Conservation (phyloP, 305 asterid genomes). For the Ilex paraguariensis region DNA sequence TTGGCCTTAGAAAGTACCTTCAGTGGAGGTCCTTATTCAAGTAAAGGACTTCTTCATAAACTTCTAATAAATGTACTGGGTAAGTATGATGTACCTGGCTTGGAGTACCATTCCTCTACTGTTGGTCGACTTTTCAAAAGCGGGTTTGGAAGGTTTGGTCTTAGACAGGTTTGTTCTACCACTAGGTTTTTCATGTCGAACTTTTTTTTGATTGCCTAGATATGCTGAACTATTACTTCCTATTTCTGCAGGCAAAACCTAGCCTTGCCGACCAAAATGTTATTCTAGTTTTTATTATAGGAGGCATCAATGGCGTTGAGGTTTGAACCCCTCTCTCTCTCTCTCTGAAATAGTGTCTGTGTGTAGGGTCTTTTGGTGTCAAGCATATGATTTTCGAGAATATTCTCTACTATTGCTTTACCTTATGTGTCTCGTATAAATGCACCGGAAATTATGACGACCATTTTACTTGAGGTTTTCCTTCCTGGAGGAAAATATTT, state of each 20-base stretch:
- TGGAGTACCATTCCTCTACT: slow-evolving; percentile 92
- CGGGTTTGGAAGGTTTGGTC: slow-evolving; percentile 97
- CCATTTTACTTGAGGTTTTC: neutral
- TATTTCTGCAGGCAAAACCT: slow-evolving; percentile 67
- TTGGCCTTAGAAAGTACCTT: slow-evolving; percentile 42
- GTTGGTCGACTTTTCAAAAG: slow-evolving; percentile 97
- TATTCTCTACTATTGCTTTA: neutral
- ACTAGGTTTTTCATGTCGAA: neutral
- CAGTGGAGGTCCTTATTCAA: slow-evolving; percentile 60
- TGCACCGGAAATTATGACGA: neutral
- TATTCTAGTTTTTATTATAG: slow-evolving; percentile 74
- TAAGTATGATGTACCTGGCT: slow-evolving; percentile 71
- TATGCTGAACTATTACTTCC: slow-evolving; percentile 9
- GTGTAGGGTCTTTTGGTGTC: neutral
- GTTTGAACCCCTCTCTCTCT: slow-evolving; percentile 33
- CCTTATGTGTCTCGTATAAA: neutral
- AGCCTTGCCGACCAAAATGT: slow-evolving; percentile 81
- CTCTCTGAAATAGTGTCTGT: neutral
- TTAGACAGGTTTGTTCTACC: slow-evolving; percentile 68
- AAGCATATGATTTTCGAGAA: neutral
- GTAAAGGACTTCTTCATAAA: slow-evolving; percentile 69
- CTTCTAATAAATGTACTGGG: slow-evolving; percentile 56
- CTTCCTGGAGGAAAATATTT: neutral
- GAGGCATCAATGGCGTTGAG: slow-evolving; percentile 97
- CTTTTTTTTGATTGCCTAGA: slow-evolving; percentile 2